Evolutionary conservation across 2,329 filamentous ascomycete genomes (phyloP).

Genomic region (Zymoseptoria tritici): DNA sequence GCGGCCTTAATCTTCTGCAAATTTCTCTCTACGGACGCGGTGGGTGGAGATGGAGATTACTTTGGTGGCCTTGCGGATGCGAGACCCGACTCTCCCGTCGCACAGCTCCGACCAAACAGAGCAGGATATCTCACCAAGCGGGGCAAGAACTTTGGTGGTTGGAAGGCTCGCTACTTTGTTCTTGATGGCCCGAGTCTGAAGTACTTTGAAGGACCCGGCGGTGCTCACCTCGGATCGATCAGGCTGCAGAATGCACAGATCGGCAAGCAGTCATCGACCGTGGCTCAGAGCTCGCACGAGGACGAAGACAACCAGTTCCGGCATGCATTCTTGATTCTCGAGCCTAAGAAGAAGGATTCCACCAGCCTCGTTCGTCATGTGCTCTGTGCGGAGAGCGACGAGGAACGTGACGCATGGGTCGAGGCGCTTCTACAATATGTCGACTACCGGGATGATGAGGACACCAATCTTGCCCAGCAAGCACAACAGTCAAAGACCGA

Average conservation of each 20-base stretch:
- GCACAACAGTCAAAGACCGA: slow-evolving; percentile 20
- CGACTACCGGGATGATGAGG: slow-evolving; percentile 59
- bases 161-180: slow-evolving; percentile 78
- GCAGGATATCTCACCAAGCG: slow-evolving; percentile 92
- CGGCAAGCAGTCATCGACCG: slow-evolving; percentile 76
- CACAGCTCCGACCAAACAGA: slow-evolving; percentile 62
- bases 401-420: slow-evolving; percentile 89
- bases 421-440: slow-evolving; percentile 84
- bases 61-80: slow-evolving; percentile 26
- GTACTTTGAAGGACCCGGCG: slow-evolving; percentile 88
- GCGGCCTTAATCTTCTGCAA: slow-evolving; percentile 76
- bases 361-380: slow-evolving; percentile 84
- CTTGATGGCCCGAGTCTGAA: slow-evolving; percentile 65
- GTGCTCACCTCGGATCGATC: slow-evolving; percentile 85
- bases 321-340: slow-evolving; percentile 88
- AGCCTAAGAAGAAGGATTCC: slow-evolving; percentile 94
- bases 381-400: slow-evolving; percentile 88
- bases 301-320: slow-evolving; percentile 90
- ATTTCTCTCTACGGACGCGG: slow-evolving; percentile 67
- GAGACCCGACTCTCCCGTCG: slow-evolving; percentile 38
- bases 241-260: slow-evolving; percentile 88
- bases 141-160: slow-evolving; percentile 97
- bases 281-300: slow-evolving; percentile 49
- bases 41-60: slow-evolving; percentile 46
- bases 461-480: slow-evolving; percentile 28